These are phyloP conservation scores for Calamus simplicifolius DNA, from an alignment of 176 grass and related monocot species.

Conservation along the genomic window DNA sequence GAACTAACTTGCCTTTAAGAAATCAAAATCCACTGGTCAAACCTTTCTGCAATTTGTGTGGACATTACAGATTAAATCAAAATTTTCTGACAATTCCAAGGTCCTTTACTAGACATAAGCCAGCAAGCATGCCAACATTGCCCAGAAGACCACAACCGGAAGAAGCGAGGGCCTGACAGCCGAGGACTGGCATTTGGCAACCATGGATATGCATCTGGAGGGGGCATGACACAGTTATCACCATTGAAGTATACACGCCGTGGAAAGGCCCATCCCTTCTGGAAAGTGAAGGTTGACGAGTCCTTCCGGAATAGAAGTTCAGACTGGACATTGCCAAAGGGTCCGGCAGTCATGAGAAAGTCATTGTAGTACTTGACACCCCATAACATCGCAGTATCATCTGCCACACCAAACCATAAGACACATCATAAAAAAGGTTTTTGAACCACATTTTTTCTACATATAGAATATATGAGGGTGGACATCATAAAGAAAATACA, in stretches of 20 bases:
- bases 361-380: constrained; percentile 75
- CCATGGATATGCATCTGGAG: constrained; percentile 53
- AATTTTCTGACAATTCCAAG: constrained; percentile 2
- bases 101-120: constrained; percentile 9
- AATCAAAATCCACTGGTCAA: too few relatives aligned
- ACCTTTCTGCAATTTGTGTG: too few relatives aligned
- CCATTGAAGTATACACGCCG: constrained; percentile 76
- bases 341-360: constrained; percentile 47
- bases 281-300: constrained; percentile 30
- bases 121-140: constrained; percentile 22
- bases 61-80: background rate
- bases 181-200: constrained; percentile 33
- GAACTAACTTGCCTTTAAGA: too few relatives aligned
- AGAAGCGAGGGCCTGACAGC: constrained; percentile 11
- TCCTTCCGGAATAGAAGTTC: constrained; percentile 64
- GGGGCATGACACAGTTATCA: constrained; percentile 65
- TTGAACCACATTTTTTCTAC: too few relatives aligned
- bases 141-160: constrained; percentile 17
- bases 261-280: constrained; percentile 64
- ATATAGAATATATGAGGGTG: too few relatives aligned
- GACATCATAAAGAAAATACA: too few relatives aligned
- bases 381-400: constrained; percentile 79
- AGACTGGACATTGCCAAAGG: constrained; percentile 58
- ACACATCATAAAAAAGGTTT: too few relatives aligned
- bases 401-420: constrained; percentile 12